phyloP scores from a whole-genome alignment of 805 yeast species.

The Nakazawaea anatomiae region DNA sequence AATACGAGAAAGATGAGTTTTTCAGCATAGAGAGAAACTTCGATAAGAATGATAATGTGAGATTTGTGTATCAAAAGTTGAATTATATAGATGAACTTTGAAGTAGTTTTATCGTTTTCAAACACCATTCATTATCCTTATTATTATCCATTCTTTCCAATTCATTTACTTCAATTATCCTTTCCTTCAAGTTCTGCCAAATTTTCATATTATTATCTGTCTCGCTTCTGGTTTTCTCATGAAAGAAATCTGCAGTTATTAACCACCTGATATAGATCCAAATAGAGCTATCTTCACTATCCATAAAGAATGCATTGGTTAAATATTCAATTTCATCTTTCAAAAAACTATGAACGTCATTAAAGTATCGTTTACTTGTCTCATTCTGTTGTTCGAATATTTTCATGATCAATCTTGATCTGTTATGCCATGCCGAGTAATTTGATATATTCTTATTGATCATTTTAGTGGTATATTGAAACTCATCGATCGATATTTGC shows the following conservation, averaged over 20 bases:
- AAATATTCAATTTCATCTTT: conserved; percentile 58
- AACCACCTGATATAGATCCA: conserved; percentile 92
- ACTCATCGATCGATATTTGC: conserved; percentile 43
- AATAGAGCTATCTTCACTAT: conserved; percentile 89
- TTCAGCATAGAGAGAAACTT: conserved; percentile 8
- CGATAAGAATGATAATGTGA: conserved; percentile 4
- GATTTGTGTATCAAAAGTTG: conserved; percentile 10
- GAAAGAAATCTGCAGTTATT: conserved; percentile 35
- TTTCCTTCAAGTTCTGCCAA: conserved; percentile 42
- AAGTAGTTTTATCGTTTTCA: conserved; percentile 51
- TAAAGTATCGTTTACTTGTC: conserved; percentile 21
- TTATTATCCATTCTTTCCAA: conserved; percentile 68
- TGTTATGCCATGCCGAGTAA: conserved; percentile 93
- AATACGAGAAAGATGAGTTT: conserved; percentile 5
- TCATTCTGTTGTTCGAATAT: conserved; percentile 29
- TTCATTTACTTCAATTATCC: conserved; percentile 58
- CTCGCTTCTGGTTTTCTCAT: conserved; percentile 15
- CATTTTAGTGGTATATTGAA: conserved; percentile 69
- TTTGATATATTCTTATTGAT: conserved; percentile 84
- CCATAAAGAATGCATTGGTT: conserved; percentile 84
- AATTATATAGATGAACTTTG: conserved; percentile 11
- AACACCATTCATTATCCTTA: conserved; percentile 68
- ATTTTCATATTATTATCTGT: conserved; percentile 16
- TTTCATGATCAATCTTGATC: conserved; percentile 61
- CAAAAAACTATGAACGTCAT: conserved; percentile 31